These are phyloP conservation scores for Mikania micrantha DNA, from an alignment of 129 eudicot genomes.

Conservation along the genomic window DNA sequence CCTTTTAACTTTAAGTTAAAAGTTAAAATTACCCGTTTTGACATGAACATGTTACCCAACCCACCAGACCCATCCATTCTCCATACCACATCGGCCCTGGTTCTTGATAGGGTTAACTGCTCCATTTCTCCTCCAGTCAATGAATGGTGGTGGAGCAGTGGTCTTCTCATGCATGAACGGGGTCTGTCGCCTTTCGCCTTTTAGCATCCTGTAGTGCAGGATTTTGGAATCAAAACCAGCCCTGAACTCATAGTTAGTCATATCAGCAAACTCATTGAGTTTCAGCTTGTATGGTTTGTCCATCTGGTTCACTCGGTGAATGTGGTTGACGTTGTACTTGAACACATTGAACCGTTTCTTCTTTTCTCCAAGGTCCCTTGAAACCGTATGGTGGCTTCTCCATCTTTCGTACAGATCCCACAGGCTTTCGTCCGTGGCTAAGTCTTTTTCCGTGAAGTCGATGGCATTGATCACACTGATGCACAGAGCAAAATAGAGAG, in stretches of 20 bases:
- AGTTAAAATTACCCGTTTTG: neutral
- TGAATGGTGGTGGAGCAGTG: slow-evolving; percentile 41
- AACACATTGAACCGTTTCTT: slow-evolving; percentile 70
- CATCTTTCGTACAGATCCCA: slow-evolving; percentile 78
- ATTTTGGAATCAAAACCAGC: slow-evolving; percentile 53
- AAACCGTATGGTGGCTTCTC: slow-evolving; percentile 78
- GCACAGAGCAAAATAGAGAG: slow-evolving; percentile 32
- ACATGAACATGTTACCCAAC: neutral
- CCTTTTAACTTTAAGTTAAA: no score
- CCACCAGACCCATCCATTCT: neutral
- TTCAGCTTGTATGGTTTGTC: slow-evolving; percentile 78
- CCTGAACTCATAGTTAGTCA: slow-evolving; percentile 76
- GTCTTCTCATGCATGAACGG: slow-evolving; percentile 57
- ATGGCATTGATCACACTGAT: slow-evolving; percentile 35
- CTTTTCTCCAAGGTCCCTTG: slow-evolving; percentile 61
- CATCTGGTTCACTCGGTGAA: slow-evolving; percentile 73
- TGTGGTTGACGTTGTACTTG: slow-evolving; percentile 54
- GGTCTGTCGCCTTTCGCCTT: slow-evolving; percentile 38
- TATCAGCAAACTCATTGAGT: slow-evolving; percentile 75
- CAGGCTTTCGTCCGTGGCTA: slow-evolving; percentile 56
- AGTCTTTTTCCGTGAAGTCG: slow-evolving; percentile 64
- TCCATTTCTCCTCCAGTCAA: slow-evolving; percentile 80
- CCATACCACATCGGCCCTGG: slow-evolving; percentile 76
- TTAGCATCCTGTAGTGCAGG: slow-evolving; percentile 51
- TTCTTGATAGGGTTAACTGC: slow-evolving; percentile 79